Base-by-base conservation (phyloP, 768 basidiomycete species). In the Suillus subaureus region DNA sequence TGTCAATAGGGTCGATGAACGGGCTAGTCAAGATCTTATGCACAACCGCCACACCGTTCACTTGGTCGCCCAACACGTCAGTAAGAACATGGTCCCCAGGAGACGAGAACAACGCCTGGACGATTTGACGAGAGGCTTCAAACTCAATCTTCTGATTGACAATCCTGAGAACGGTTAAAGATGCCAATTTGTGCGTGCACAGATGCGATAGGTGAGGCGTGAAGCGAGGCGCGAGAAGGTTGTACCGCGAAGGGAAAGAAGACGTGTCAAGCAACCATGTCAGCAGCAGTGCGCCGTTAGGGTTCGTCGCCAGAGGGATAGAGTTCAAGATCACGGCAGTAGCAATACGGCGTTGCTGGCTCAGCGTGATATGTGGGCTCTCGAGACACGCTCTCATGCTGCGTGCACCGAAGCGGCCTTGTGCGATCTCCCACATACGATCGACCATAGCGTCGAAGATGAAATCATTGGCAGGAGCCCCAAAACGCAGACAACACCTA, bases 361-460 rank as follows among this genome's bases (percentile, higher is more conserved):
- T 94, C 65, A 92, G 69, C 28, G 86, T 94, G 52, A 97, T 92
- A 72, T 92, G 88, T 40, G 92, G 88, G 75, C 89, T 96, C 78
- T 99, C 97, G 23, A 99, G 84, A 75, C 96, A 97, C 13, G 97
- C 96, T 68, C 97, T 87, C 92, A 99, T 97, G 74, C 96, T 96
- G 58, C 97, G 90, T 55, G 97, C 97, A 62, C 97, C 97, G 72
- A 97, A 99, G 40, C 97, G 89, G 28, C 97, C 97, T 80, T 98
- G 97, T 0, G 96, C 97, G 62, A 99, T 85, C 80, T 99, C 97
- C 95, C 97, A 99, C 81, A 97, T 91, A 47, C 97, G 93, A 77
- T 99, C 97, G 55, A 93, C 90, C 83, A 99, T 98, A 35, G 94
- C 95, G 75, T 99, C 96, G 76, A 98, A 99, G 66, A 99, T 92